Base-by-base conservation (phyloP, 306 rosid species). In the Chamaecrista fasciculata region DNA sequence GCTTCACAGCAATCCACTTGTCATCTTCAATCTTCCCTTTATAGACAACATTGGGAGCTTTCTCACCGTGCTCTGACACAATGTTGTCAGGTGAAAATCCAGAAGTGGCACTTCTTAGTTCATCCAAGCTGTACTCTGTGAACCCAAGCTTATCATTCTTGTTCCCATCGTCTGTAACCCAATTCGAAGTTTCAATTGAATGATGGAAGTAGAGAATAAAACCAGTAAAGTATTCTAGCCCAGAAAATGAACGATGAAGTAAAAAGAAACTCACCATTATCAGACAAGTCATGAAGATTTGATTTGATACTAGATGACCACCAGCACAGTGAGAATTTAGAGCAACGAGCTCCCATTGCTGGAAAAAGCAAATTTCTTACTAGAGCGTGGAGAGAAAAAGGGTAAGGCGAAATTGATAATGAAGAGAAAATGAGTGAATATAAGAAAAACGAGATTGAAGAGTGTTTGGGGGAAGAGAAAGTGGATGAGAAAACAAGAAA, bases 51-150 rank as follows among this genome's bases (percentile, higher is more conserved):
- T 95, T 95, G 1, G 99, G 99, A 84, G 99, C 99, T 74, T 89
- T 95, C 84, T 91, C 99, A 2, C 99, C 99, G 42, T 95, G 99
- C 77, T 95, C 99, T 15, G 99, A 95, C 6, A 95, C 99, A 53
- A 95, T 86, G 83, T 86, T 85, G 67, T 91, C 96, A 1, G 91
- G 66, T 78, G 93, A 95, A 73, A 95, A 95, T 24, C 91, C 99
- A 6, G 83, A 83, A 53, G 99, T 91, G 36, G 97, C 97, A 52
- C 79, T 73, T 49, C 82, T 86, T 4, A 95, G 82, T 57, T 91
- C 93, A 79, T 89, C 91, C 78, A 91, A 83, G 75, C 70, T 95
- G 57, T 79, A 95, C 84, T 95, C 97, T 16, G 67, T 75, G 74
- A 91, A 91, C 62, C 81, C 95, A 73, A 80, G 87, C 69, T 81